These are phyloP conservation scores for Solanum virginianum DNA, from an alignment of 257 asterid genomes.

Conservation along the genomic window DNA sequence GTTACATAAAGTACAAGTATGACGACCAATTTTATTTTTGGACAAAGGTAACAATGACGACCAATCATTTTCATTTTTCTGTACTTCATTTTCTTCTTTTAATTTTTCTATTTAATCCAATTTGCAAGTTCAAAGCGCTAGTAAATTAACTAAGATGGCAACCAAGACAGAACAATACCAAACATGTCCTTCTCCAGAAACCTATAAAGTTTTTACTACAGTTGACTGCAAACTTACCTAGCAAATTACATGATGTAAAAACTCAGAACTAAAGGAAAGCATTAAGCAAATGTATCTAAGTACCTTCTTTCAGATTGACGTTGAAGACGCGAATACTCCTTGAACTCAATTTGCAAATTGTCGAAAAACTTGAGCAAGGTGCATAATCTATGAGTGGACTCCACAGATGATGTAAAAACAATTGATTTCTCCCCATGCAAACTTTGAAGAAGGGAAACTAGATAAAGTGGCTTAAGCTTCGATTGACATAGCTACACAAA, in stretches of 20 bases:
- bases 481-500: constrained; percentile 61
- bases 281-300: neutral
- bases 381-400: constrained; percentile 74
- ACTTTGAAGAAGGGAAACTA: constrained; percentile 65
- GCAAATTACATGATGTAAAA: neutral
- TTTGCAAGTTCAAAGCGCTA: neutral
- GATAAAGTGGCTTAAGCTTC: constrained; percentile 70
- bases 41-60: neutral
- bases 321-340: constrained; percentile 84
- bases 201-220: neutral
- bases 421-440: constrained; percentile 70
- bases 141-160: neutral
- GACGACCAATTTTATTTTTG: neutral
- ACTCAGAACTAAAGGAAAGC: neutral
- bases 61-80: neutral
- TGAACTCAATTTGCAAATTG: constrained; percentile 46
- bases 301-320: constrained; percentile 78
- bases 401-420: constrained; percentile 85
- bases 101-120: neutral
- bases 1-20: neutral
- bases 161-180: neutral
- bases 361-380: constrained; percentile 50
- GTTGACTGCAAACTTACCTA: neutral
- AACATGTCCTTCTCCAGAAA: neutral
- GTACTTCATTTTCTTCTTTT: neutral